A percentile compares a stretch with the other conserved stretches of the same genome.
Conservation (phyloP, 805 yeast species). For the Millerozyma acaciae region DNA sequence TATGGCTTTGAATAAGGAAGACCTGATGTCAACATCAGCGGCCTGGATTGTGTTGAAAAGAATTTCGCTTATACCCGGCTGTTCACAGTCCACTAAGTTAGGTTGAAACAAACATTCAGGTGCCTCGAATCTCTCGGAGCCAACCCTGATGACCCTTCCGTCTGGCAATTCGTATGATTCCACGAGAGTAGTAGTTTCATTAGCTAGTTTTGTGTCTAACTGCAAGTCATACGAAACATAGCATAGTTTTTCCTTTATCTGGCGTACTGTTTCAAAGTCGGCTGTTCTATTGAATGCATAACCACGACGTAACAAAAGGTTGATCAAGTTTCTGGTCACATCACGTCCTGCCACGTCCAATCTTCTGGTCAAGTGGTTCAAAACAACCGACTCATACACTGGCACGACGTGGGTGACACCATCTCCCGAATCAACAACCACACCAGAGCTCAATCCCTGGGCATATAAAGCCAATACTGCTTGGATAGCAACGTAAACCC, state of each 20-base stretch:
- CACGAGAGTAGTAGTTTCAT: constrained; percentile 93
- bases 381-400: constrained; percentile 94
- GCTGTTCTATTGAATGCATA: constrained; percentile 98
- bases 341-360: constrained; percentile 98
- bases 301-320: constrained; percentile 87
- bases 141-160: constrained; percentile 90
- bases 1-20: constrained; percentile 84
- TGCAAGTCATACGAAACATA: constrained; percentile 93
- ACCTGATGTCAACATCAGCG: constrained; percentile 91
- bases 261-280: constrained; percentile 97
- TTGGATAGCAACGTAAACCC: constrained; percentile 93
- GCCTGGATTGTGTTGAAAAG: constrained; percentile 89
- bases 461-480: constrained; percentile 98
- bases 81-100: constrained; percentile 89
- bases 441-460: constrained; percentile 94
- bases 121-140: constrained; percentile 94
- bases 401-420: constrained; percentile 99
- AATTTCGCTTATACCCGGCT: constrained; percentile 93
- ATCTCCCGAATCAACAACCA: constrained; percentile 97
- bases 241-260: constrained; percentile 92
- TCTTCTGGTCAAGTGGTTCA: constrained; percentile 87
- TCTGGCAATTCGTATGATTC: constrained; percentile 93
- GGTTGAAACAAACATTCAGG: constrained; percentile 98
- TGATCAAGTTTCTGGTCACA: constrained; percentile 93
- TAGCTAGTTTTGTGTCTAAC: constrained; percentile 79